A percentile compares a stretch with the other conserved stretches of the same genome.
phyloP scores from a whole-genome alignment of 2,329 filamentous ascomycete genomes.

The Incumbomyces delicatus region DNA sequence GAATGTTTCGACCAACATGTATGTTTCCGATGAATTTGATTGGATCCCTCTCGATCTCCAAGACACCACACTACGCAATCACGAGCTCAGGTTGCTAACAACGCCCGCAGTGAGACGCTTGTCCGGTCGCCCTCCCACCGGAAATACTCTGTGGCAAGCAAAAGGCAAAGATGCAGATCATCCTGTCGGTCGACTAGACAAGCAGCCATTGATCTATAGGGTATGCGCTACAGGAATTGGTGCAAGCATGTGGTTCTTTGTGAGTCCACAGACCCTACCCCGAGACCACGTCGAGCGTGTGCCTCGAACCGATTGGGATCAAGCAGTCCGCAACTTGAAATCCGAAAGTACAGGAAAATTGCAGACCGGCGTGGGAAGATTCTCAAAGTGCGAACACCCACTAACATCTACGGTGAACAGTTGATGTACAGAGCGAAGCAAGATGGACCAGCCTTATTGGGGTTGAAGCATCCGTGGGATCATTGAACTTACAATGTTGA shows the following conservation, averaged over 20 bases:
- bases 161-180: constrained; percentile 3
- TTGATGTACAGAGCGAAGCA: constrained; percentile 95
- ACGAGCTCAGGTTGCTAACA: not conserved
- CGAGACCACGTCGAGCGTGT: not conserved
- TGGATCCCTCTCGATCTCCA: no score
- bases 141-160: constrained; percentile 4
- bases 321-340: not conserved
- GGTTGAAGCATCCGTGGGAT: constrained; percentile 95
- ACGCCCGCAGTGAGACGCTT: not conserved
- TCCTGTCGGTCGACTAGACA: not conserved
- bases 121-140: not conserved
- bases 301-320: not conserved
- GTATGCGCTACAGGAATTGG: constrained; percentile 78
- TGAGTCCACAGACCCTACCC: constrained; percentile 40
- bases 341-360: not conserved
- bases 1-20: constrained; percentile 6
- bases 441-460: constrained; percentile 81
- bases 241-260: constrained; percentile 99
- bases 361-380: not conserved
- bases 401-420: constrained; percentile 37
- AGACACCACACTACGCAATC: no score
- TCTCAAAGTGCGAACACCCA: not conserved
- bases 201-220: constrained; percentile 52
- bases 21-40: not conserved
- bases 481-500: constrained; percentile 46